Evolutionary conservation across 306 rosid genomes (phyloP).

Genomic region (Rubus parviflorus): DNA sequence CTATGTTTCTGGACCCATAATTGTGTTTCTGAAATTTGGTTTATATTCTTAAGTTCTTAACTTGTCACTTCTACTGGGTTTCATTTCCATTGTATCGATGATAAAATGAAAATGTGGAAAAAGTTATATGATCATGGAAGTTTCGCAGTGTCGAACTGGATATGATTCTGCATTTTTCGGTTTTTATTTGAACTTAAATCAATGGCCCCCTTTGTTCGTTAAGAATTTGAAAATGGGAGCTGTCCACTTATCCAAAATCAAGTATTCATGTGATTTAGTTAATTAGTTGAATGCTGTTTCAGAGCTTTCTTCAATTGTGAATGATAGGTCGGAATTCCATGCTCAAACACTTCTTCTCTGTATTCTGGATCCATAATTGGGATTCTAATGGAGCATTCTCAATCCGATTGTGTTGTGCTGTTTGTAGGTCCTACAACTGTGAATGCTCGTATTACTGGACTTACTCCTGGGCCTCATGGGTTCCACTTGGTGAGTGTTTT

Average conservation of each 20-base stretch:
- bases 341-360: background rate
- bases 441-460: slow-evolving; percentile 79
- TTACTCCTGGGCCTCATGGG: slow-evolving; percentile 83
- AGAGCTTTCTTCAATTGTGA: background rate
- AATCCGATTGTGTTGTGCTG: slow-evolving; percentile 5
- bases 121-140: background rate
- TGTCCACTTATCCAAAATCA: background rate
- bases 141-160: background rate
- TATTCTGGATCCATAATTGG: background rate
- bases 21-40: background rate
- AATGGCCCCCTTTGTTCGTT: background rate
- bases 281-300: background rate
- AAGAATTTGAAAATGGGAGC: background rate
- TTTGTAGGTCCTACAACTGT: slow-evolving; percentile 81
- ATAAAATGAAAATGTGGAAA: background rate
- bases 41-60: background rate
- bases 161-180: background rate
- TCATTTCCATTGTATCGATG: background rate
- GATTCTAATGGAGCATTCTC: background rate
- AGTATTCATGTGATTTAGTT: background rate
- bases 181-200: background rate
- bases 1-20: no score
- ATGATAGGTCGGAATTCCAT: background rate
- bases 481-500: slow-evolving; percentile 73
- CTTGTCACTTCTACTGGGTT: background rate